These are phyloP conservation scores for Rosa lucieae DNA, from an alignment of 306 rosid species.

Conservation along the genomic window DNA sequence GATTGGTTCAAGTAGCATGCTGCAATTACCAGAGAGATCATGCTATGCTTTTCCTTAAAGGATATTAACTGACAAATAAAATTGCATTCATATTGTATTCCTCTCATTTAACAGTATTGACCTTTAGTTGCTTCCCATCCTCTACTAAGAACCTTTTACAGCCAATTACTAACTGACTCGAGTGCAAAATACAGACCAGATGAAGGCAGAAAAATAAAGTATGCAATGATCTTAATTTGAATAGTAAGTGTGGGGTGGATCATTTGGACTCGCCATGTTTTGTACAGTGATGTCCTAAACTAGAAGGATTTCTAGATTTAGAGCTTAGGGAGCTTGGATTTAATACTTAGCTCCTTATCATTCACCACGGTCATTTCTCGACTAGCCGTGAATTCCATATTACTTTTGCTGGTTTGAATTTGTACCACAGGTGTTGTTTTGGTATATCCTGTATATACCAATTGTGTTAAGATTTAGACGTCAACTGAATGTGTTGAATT, in stretches of 20 bases:
- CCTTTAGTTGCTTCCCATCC: neutral
- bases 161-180: neutral
- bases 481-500: neutral
- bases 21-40: neutral
- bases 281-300: neutral
- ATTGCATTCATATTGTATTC: too few relatives aligned
- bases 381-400: too few relatives aligned
- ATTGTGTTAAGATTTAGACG: neutral
- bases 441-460: neutral
- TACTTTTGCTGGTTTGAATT: neutral
- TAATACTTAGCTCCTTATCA: neutral
- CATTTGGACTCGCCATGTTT: neutral
- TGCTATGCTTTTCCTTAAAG: neutral
- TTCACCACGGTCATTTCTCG: too few relatives aligned
- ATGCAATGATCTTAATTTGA: neutral
- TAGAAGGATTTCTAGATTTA: neutral
- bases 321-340: neutral
- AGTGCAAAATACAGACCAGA: neutral
- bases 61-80: neutral
- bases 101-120: neutral
- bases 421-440: neutral
- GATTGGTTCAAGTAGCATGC: constrained; percentile 11
- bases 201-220: neutral
- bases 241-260: neutral
- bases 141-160: neutral